Percentiles rank a stretch among this genome's conserved stretches.
Conservation (phyloP, 2,329 filamentous ascomycete species). For the Talaromyces rugulosus region DNA sequence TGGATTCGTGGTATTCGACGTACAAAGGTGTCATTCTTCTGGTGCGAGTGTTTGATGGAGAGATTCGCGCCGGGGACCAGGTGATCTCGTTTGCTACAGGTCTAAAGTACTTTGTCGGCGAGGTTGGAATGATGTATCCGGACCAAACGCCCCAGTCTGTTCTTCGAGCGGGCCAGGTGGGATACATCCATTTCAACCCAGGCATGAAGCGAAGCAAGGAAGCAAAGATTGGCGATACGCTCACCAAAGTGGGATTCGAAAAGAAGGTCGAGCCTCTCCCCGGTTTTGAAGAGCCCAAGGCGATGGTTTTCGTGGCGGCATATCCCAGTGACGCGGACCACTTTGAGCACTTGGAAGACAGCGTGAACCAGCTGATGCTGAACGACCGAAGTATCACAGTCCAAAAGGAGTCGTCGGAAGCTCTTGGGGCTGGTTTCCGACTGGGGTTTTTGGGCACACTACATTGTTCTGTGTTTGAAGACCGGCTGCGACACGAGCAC, state of each 20-base stretch:
- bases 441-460: conserved; percentile 93
- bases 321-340: conserved; percentile 90
- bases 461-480: conserved; percentile 98
- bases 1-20: conserved; percentile 97
- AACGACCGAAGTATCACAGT: conserved; percentile 94
- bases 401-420: conserved; percentile 91
- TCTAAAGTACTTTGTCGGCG: conserved; percentile 85
- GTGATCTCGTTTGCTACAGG: conserved; percentile 86
- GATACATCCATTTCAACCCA: conserved; percentile 95
- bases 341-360: conserved; percentile 83
- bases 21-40: conserved; percentile 91
- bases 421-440: conserved; percentile 88
- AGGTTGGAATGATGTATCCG: conserved; percentile 96
- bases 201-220: conserved; percentile 97
- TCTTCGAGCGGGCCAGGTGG: conserved; percentile 87
- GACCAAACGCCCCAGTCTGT: conserved; percentile 74
- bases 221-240: conserved; percentile 93
- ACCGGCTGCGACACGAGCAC: conserved; percentile 89
- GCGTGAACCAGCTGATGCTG: conserved; percentile 86
- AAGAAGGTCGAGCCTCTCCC: conserved; percentile 73
- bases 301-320: conserved; percentile 97
- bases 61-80: conserved; percentile 74
- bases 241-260: conserved; percentile 76
- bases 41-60: conserved; percentile 86
- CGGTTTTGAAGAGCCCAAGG: conserved; percentile 94